phyloP scores from a whole-genome alignment of 345 rosid genomes.

The Abelmoschus esculentus region DNA sequence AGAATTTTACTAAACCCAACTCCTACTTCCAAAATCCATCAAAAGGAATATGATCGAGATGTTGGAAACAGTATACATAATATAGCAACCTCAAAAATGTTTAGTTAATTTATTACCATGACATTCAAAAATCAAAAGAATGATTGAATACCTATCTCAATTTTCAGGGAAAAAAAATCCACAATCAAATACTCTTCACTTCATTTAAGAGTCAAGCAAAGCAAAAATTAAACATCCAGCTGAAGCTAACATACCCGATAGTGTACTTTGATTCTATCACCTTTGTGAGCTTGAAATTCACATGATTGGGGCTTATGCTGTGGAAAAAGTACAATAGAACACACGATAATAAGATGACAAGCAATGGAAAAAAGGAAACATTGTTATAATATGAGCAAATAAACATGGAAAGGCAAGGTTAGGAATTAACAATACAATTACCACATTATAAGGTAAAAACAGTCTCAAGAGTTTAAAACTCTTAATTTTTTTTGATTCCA shows the following conservation, averaged over 20 bases:
- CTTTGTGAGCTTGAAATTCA: conserved; percentile 86
- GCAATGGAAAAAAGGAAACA: background rate
- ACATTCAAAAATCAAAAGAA: background rate
- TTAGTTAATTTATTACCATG: background rate
- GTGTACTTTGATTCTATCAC: conserved; percentile 78
- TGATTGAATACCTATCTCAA: background rate
- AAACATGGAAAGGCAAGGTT: background rate
- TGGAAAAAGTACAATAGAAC: background rate
- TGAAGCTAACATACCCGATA: conserved; percentile 54
- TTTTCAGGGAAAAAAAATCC: background rate
- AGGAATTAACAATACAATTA: background rate
- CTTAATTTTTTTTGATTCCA: too few species aligned
- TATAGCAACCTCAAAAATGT: background rate
- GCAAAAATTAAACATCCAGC: background rate
- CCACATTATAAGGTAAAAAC: too few species aligned
- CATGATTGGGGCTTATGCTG: conserved; percentile 44
- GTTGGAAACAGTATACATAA: background rate
- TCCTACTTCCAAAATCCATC: too few species aligned
- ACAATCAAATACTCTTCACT: background rate
- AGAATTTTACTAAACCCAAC: too few species aligned
- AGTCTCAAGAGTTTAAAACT: too few species aligned
- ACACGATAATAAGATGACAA: background rate
- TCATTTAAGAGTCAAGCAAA: background rate
- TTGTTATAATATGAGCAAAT: too few species aligned
- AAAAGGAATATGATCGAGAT: background rate